A percentile compares a stretch with the other conserved stretches of the same genome.
Conservation (phyloP, 1,139 yeast genomes). For the Blastobotrys proliferans region DNA sequence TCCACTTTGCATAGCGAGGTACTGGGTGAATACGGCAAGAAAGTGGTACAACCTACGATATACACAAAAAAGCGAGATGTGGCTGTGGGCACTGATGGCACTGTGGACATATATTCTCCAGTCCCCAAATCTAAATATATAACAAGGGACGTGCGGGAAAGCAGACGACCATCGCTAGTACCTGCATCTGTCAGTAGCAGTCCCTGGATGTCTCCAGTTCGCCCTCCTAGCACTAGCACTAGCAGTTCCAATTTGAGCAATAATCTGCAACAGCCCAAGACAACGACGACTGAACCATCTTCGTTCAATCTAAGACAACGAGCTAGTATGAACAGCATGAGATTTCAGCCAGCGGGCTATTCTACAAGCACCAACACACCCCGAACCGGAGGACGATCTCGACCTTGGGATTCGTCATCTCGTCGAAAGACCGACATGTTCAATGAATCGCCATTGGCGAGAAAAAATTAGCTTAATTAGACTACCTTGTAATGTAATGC, state of each 20-base stretch:
- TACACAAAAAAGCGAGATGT: conserved; percentile 57
- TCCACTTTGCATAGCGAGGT: conserved; percentile 58
- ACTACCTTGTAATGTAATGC: too few relatives aligned
- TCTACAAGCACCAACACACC: not conserved
- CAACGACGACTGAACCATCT: not conserved
- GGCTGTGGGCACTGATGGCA: conserved; percentile 53
- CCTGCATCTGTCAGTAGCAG: not conserved
- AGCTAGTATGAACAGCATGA: conserved; percentile 9
- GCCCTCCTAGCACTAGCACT: conserved; percentile 2
- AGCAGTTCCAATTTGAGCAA: too few relatives aligned
- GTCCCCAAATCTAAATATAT: conserved; percentile 23
- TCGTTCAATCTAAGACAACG: conserved; percentile 5
- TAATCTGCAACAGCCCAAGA: too few relatives aligned
- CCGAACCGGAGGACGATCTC: not conserved
- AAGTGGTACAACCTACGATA: conserved; percentile 60
- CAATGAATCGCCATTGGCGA: conserved; percentile 6
- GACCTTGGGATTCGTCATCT: conserved; percentile 6
- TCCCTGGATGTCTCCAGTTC: conserved; percentile 9
- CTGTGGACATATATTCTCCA: conserved; percentile 40
- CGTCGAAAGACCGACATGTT: not conserved
- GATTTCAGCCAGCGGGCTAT: conserved; percentile 6
- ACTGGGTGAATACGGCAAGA: conserved; percentile 58
- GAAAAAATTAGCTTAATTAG: too few relatives aligned
- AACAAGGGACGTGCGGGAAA: conserved; percentile 9
- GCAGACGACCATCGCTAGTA: not conserved